Evolutionary conservation across 2,329 filamentous ascomycete genomes (phyloP).

Genomic region (Colletotrichum nymphaeae): DNA sequence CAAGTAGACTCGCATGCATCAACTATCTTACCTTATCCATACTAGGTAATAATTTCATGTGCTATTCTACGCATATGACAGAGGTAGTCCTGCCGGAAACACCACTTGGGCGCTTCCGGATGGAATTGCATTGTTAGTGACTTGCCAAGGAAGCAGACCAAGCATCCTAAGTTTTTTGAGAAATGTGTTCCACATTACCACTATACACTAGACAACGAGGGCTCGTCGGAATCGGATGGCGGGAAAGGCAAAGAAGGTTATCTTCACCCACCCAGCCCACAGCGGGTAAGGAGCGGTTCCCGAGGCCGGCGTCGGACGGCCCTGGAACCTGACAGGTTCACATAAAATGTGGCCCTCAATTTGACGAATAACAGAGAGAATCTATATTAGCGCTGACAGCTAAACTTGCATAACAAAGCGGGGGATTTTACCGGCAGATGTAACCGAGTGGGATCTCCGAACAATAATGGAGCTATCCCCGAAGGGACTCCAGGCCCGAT

Average conservation of each 20-base stretch:
- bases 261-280: neutral
- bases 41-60: too few relatives aligned
- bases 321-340: neutral
- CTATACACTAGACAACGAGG: neutral
- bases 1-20: too few relatives aligned
- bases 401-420: neutral
- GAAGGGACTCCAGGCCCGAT: neutral
- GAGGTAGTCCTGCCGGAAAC: too few relatives aligned
- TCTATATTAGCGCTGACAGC: neutral
- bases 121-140: too few relatives aligned
- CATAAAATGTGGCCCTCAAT: neutral
- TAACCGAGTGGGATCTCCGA: neutral
- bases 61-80: too few relatives aligned
- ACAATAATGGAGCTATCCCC: neutral
- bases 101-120: too few relatives aligned
- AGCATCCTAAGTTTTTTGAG: neutral
- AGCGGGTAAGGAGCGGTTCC: neutral
- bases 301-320: neutral
- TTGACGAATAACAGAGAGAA: neutral
- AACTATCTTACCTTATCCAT: too few relatives aligned
- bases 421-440: neutral
- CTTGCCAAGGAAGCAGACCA: neutral
- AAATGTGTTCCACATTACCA: neutral
- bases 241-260: neutral
- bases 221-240: neutral